phyloP scores from a whole-genome alignment of 2,329 filamentous ascomycete species.

The Penicillium digitatum region DNA sequence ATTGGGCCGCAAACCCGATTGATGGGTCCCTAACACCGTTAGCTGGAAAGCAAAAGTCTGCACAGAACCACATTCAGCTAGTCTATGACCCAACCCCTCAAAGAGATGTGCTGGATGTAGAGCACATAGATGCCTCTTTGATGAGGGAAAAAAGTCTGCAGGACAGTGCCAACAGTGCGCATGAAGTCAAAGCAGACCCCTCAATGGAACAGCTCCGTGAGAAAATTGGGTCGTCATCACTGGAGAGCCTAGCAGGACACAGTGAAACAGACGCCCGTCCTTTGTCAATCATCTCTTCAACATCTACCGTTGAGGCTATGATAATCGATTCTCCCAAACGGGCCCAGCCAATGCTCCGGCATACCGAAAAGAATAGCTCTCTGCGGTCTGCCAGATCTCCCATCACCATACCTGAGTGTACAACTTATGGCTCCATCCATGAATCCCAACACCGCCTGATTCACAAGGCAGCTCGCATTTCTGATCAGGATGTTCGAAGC shows the following conservation, averaged over 20 bases:
- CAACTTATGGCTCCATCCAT: conserved; percentile 43
- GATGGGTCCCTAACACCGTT: conserved; percentile 18
- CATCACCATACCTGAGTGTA: conserved; percentile 42
- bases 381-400: conserved; percentile 49
- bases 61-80: conserved; percentile 1
- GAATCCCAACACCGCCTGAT: conserved; percentile 48
- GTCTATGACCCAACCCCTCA: neutral
- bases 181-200: conserved; percentile 26
- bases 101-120: conserved; percentile 12
- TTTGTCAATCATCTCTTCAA: conserved; percentile 50
- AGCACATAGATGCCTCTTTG: conserved; percentile 21
- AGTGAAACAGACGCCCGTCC: conserved; percentile 37
- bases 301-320: conserved; percentile 55
- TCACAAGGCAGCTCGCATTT: conserved; percentile 50
- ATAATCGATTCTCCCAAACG: conserved; percentile 51
- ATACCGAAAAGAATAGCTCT: conserved; percentile 52
- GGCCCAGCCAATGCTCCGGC: conserved; percentile 47
- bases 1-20: conserved; percentile 44
- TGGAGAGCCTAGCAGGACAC: conserved; percentile 27
- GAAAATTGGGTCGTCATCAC: conserved; percentile 49
- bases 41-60: conserved; percentile 10
- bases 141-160: conserved; percentile 32
- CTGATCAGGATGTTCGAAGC: conserved; percentile 46
- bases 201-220: conserved; percentile 49
- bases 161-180: conserved; percentile 31